Evolutionary conservation across 768 basidiomycete species (phyloP), one percentile per base, ranked within the genome.

Genomic region (Rhodotorula graminis): DNA sequence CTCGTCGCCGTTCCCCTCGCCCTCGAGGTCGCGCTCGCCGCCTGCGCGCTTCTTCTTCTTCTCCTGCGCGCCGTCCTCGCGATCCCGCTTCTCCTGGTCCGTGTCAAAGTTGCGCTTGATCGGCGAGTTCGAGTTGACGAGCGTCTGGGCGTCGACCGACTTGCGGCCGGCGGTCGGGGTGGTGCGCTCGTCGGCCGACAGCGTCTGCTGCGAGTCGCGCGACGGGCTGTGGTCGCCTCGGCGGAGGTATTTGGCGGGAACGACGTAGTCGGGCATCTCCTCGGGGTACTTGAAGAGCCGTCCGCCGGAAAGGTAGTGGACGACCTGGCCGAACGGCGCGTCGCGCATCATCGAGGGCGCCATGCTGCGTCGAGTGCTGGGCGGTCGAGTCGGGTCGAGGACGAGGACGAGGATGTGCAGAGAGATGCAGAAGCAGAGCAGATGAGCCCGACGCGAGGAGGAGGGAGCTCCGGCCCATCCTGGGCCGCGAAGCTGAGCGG

Each of bases 271-370:
- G 19, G 47, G 52, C 14, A 46, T 61, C 31, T 75, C 61, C n/a
- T 75, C 74, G 0, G 78, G 77, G 65, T 75, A 78, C 15, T 67
- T 69, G 49, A 79, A 68, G 59, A 76, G 29, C 4, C 63, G 58
- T 27, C 73, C 71, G 10, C 67, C 64, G 23, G 75, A 70, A 44
- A 59, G 27, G 15, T 21, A 61, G 77, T 75, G 72, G 64, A 78
- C 18, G 53, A 68, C 25, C 62, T 77, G 73, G 0, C 78, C 78
- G 29, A 72, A 27, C 18, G 64, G 69, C 15, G 74, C 67, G 33
- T 77, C 78, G 46, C 78, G 73, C 29, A 79, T n/a, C 31, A 76
- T 21, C 40, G 70, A 65, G 47, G 61, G 27, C 58, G 63, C 64
- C 55, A 53, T 64, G 29, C 23, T 52, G 50, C 8, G 10, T 11